Evolutionary conservation across 257 asterid species (phyloP), one percentile per base, ranked within the genome.

Genomic region (Cordia subcordata): DNA sequence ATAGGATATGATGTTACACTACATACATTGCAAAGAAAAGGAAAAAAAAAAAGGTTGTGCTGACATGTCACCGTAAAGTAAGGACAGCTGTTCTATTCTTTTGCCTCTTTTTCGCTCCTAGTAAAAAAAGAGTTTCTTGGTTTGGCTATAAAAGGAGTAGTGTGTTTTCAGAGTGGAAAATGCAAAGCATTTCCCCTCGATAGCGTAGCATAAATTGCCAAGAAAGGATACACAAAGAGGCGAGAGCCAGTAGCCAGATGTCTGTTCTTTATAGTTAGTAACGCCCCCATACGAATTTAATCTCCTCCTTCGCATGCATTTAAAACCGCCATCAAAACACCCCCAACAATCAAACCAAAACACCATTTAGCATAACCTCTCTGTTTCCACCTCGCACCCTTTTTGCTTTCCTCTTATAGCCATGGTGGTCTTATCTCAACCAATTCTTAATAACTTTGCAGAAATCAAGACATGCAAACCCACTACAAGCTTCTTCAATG

Each of bases 361-460:
- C n/a, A 27, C 35, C 6, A 3, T 27, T 1, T 27, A 27, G 6
- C 52, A 39, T 10, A 38, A 32, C 16, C 33, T 49, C 55, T 12
- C 14, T 19, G 5, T 35, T 42, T 15, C 19, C 58, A 18, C 17
- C 20, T 19, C 49, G 8, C 5, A 13, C 17, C 21, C 23, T n/a
- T 15, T n/a, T 33, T 11, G 16, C 5, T 27, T 27, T 27, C 6
- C 35, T 27, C 35, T 27, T 27, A 6, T 27, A 69, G 42, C 69
- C 11, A 69, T 69, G 74, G 69, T 69, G 54, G 64, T 69, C 19
- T 38, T 57, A 54, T 38, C 74, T 19, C 74, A 62, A 22, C 60
- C 69, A 57, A 35, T 57, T 50, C 39, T 39, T 22, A 69, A 57
- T 9, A 57, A 32, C 0, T n/a, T 56, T 20, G 37, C 74, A 33